Evolutionary conservation across 768 basidiomycete species (phyloP), one percentile per base, ranked within the genome.

Genomic region (Suillus discolor): DNA sequence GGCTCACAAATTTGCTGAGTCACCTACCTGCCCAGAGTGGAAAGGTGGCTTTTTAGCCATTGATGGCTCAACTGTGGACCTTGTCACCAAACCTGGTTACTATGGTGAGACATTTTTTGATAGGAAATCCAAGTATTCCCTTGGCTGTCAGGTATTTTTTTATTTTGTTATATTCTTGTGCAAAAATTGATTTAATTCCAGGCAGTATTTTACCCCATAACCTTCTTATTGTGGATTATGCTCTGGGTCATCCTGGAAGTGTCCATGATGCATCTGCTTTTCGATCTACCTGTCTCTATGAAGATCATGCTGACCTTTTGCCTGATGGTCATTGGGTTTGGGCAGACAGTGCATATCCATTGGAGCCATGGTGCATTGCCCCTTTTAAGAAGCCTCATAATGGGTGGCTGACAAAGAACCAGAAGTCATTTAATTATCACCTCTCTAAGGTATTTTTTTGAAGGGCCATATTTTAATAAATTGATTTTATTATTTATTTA

Each of bases 321-420:
- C 23, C 31, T 23, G n/a, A 16, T 61, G 59, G 59, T 15, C 31
- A 61, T 42, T 61, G 38, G 59, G 28, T 42, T 60, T 31, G 36
- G 18, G 57, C 57, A 3, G 64, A 65, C n/a, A 65, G 57, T 60
- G 57, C 45, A 1, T 65, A 65, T 20, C 28, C 64, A 39, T 41
- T 57, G 25, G 31, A 42, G 8, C n/a, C 23, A 45, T 65, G 57
- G 55, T 59, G 64, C 41, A 57, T 65, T 2, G 42, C 49, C 4
- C 64, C 64, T 20, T 65, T 65, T n/a, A 68, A 80, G 64, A 59
- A 18, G 42, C 55, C 64, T 34, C 3, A 1, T 3, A 20, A 20
- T 18, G 57, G n/a, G 6, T 0, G 31, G 15, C 25, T 65, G 41
- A 44, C 41, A 4, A 39, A 23, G 6, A 3, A 59, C 31, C 44